Percentiles rank a stretch among this genome's conserved stretches.
phyloP scores from a whole-genome alignment of 1,284 basidiomycete genomes.

The Sporisorium reilianum region DNA sequence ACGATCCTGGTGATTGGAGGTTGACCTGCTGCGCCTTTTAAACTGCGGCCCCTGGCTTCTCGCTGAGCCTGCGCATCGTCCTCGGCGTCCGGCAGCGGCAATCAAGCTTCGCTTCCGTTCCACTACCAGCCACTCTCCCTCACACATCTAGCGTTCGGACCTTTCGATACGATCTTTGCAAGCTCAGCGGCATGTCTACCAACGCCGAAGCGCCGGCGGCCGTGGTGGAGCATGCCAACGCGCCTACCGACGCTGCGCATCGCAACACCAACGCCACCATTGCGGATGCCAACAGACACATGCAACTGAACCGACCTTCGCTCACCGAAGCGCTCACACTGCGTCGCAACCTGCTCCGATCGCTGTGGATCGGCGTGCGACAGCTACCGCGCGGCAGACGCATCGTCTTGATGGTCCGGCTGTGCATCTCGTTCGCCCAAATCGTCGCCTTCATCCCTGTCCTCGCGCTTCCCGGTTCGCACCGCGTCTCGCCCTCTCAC shows the following conservation, averaged over 20 bases:
- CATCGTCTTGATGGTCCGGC: conserved; percentile 35
- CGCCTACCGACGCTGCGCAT: background rate
- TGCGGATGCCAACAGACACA: background rate
- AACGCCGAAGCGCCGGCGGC: conserved; percentile 14
- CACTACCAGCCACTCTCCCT: no score
- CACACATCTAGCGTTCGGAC: no score
- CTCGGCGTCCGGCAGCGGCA: background rate
- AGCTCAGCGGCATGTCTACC: conserved; percentile 30
- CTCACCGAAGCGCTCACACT: conserved; percentile 48
- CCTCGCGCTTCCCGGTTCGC: conserved; percentile 31
- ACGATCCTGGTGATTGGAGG: no score
- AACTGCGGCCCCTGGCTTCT: no score
- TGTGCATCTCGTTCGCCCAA: conserved; percentile 39
- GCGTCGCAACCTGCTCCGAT: conserved; percentile 45
- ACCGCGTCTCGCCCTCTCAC: conserved; percentile 25
- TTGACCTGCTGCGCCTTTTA: no score
- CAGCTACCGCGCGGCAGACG: conserved; percentile 43
- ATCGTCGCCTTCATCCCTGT: conserved; percentile 45
- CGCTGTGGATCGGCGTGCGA: conserved; percentile 35
- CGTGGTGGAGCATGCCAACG: background rate
- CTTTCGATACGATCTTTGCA: background rate
- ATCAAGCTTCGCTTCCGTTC: no score
- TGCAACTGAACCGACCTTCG: conserved; percentile 4
- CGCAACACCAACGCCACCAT: background rate
- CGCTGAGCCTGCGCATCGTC: background rate